These are phyloP conservation scores for Graphilbum sp. DNA, from an alignment of 2,329 filamentous ascomycete species.

Conservation along the genomic window DNA sequence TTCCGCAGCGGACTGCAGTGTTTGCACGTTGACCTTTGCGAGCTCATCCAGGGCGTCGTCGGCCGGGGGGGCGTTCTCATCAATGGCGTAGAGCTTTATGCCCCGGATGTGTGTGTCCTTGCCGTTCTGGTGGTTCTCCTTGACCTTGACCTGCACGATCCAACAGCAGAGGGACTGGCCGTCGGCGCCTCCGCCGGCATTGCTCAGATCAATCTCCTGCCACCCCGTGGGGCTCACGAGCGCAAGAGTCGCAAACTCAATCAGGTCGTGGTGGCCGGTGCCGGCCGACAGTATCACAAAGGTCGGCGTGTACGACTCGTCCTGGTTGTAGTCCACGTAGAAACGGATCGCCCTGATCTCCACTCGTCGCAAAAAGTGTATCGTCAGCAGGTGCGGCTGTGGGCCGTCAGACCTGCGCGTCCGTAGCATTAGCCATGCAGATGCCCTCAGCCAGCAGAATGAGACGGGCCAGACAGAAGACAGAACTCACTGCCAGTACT, in stretches of 20 bases:
- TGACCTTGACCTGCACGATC: conserved; percentile 75
- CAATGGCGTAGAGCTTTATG: conserved; percentile 64
- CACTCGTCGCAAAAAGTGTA: conserved; percentile 74
- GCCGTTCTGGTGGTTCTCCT: conserved; percentile 97
- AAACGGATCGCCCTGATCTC: conserved; percentile 65
- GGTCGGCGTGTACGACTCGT: conserved; percentile 94
- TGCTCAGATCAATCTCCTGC: conserved; percentile 60
- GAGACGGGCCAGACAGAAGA: no score
- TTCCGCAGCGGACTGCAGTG: conserved; percentile 12
- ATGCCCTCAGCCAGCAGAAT: no score
- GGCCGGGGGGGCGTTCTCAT: conserved; percentile 27
- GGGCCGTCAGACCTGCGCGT: conserved; percentile 70
- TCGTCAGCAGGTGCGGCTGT: conserved; percentile 62
- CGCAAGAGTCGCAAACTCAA: conserved; percentile 69
- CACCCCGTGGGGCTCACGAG: conserved; percentile 72
- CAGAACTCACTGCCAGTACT: conserved; percentile 64
- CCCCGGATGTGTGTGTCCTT: conserved; percentile 97
- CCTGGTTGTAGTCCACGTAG: conserved; percentile 77
- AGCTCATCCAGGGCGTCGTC: conserved; percentile 20
- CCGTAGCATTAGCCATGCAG: no score
- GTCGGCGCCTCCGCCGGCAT: conserved; percentile 40
- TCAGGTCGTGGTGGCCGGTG: conserved; percentile 78
- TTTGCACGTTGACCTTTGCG: conserved; percentile 15
- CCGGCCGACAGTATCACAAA: conserved; percentile 80
- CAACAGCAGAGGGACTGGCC: conserved; percentile 71